phyloP scores from a whole-genome alignment of 371 early-diverging fungal genomes.

The Rhizopus sp. region DNA sequence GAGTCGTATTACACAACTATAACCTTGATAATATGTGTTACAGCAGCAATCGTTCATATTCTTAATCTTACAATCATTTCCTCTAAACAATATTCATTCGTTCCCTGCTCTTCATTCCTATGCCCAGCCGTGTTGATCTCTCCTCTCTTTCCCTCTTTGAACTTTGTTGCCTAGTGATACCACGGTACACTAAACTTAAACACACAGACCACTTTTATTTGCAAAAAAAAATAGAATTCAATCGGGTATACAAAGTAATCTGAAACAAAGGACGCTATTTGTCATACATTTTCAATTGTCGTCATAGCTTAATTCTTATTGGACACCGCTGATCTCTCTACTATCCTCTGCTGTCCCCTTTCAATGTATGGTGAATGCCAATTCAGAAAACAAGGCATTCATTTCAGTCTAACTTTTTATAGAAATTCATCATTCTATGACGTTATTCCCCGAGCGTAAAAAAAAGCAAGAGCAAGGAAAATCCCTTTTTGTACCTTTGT shows the following conservation, averaged over 20 bases:
- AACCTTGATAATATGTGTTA: not conserved
- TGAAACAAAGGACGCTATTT: not conserved
- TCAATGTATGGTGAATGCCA: too few species aligned
- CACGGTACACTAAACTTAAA: not conserved
- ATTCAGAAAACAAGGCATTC: not conserved
- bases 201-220: not conserved
- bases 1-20: not conserved
- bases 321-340: not conserved
- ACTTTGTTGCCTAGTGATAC: not conserved
- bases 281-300: not conserved
- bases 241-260: not conserved
- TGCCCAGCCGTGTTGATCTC: too few species aligned
- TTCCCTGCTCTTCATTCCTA: too few species aligned
- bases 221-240: not conserved
- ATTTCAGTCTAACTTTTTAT: not conserved
- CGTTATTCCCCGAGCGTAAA: not conserved
- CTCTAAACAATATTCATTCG: too few species aligned
- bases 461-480: not conserved
- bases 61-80: not conserved
- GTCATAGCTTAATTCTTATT: slow-evolving; percentile 4
- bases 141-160: not conserved
- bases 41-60: not conserved
- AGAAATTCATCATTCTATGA: slow-evolving; percentile 4
- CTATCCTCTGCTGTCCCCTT: not conserved
- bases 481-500: not conserved